phyloP scores from a whole-genome alignment of 2,329 filamentous ascomycete genomes.

The Fusarium nisikadoi region DNA sequence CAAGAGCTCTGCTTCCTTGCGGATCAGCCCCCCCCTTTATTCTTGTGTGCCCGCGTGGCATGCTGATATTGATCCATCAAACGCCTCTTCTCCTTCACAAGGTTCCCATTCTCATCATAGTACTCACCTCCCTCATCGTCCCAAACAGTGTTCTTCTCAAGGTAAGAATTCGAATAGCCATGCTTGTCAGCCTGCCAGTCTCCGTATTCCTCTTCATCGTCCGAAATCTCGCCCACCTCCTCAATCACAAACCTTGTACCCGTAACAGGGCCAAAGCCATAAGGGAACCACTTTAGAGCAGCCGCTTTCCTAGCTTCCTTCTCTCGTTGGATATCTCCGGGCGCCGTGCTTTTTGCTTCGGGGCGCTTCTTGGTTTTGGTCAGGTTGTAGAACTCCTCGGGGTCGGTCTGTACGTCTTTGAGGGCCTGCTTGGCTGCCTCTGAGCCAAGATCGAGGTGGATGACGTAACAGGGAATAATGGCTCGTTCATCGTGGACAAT shows the following conservation, averaged over 20 bases:
- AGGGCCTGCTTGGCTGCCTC: slow-evolving; percentile 45
- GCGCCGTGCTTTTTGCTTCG: slow-evolving; percentile 12
- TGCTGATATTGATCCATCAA: slow-evolving; percentile 31
- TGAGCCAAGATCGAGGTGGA: slow-evolving; percentile 56
- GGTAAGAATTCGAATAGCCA: slow-evolving; percentile 18
- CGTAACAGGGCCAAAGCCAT: slow-evolving; percentile 56
- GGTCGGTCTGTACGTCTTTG: slow-evolving; percentile 19
- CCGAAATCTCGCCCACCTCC: slow-evolving; percentile 55
- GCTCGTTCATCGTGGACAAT: slow-evolving; percentile 56
- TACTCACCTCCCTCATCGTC: not conserved
- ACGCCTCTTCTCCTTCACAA: not conserved
- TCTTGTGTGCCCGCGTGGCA: not conserved
- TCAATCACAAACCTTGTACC: slow-evolving; percentile 57
- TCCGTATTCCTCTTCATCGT: slow-evolving; percentile 57
- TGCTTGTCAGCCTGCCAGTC: slow-evolving; percentile 50
- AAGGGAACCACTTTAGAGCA: slow-evolving; percentile 59
- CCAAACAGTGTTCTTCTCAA: not conserved
- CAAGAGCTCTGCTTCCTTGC: not conserved
- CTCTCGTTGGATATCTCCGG: slow-evolving; percentile 51
- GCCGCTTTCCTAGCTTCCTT: slow-evolving; percentile 53
- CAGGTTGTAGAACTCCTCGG: not conserved
- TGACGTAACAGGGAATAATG: slow-evolving; percentile 58
- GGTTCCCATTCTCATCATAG: slow-evolving; percentile 13
- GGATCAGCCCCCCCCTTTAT: not conserved
- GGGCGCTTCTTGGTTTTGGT: not conserved